Base-by-base conservation (phyloP, 495 filamentous ascomycete species). In the Beverwykella pulmonaria region DNA sequence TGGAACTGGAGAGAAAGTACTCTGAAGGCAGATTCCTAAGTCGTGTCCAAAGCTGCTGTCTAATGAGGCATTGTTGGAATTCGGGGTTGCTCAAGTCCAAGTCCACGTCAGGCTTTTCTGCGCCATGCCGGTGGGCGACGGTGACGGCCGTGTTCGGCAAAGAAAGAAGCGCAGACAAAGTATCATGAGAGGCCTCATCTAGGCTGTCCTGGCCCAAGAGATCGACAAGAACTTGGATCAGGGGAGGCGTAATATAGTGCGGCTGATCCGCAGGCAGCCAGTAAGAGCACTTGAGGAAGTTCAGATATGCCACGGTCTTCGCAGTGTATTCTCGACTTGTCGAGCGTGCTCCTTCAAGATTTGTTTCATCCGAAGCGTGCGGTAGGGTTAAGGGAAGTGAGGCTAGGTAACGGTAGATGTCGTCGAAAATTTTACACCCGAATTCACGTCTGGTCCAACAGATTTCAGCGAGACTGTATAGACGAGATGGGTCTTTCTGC, bases 251-350 rank as follows among this genome's bases (percentile, higher is more conserved):
- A 17, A 71, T 25, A 30, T 23, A 49, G 2, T 36, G 49, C 1
- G 1, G 6, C 8, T 17, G 9, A 12, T 64, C 50, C 7, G 63
- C 5, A 29, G 59, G 36, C 17, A 44, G 29, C 64, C 60, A 64
- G 46, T 39, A 67, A 1, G 56, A 64, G 59, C 46, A 23, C 27
- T 61, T 67, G 3, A 71, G 48, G 20, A 71, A 57, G 0, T 48
- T 17, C 9, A 71, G 23, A 26, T 22, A 70, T 15, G 48, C 52
- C 0, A 53, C 4, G 6, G 49, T 25, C n/a, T 27, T 17, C 15
- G 8, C 2, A 25, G n/a, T 12, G 1, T 9, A 32, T 49, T 65
- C 41, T 1, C 23, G 12, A 3, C 1, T 4, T n/a, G 52, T 20
- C 15, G 29, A 2, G 10, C 20, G 36, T 14, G 20, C 17, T 22